These are phyloP conservation scores for Pleurotus platypus DNA, from an alignment of 768 basidiomycete species.

Conservation along the genomic window DNA sequence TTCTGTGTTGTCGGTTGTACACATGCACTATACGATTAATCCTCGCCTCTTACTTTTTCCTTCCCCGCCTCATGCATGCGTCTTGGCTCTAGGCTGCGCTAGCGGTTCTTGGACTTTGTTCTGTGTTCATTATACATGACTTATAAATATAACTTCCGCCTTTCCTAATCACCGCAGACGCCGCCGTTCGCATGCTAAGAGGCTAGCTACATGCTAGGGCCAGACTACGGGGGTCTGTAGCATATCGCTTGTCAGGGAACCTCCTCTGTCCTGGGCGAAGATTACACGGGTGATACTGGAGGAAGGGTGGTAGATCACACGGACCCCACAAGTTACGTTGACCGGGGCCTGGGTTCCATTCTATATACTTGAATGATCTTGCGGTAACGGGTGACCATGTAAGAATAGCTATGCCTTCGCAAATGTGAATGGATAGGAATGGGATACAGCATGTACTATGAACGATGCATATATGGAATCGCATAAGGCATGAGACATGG, in stretches of 20 bases:
- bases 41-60: background rate
- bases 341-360: too few species aligned
- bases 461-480: background rate
- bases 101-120: background rate
- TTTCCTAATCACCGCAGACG: background rate
- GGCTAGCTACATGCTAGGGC: background rate
- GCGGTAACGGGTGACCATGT: too few species aligned
- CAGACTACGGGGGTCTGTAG: too few species aligned
- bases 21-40: conserved; percentile 12
- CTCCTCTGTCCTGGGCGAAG: too few species aligned
- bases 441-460: background rate
- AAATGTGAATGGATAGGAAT: background rate
- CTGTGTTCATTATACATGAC: background rate
- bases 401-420: too few species aligned
- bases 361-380: too few species aligned
- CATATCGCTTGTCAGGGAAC: too few species aligned
- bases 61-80: background rate
- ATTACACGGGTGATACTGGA: too few species aligned
- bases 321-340: too few species aligned
- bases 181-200: too few species aligned
- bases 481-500: conserved; percentile 2
- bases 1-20: conserved; percentile 8
- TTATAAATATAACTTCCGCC: background rate
- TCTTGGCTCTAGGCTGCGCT: background rate
- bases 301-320: too few species aligned